Base-by-base conservation (phyloP, 2,329 filamentous ascomycete genomes). In the Zasmidium angulare region DNA sequence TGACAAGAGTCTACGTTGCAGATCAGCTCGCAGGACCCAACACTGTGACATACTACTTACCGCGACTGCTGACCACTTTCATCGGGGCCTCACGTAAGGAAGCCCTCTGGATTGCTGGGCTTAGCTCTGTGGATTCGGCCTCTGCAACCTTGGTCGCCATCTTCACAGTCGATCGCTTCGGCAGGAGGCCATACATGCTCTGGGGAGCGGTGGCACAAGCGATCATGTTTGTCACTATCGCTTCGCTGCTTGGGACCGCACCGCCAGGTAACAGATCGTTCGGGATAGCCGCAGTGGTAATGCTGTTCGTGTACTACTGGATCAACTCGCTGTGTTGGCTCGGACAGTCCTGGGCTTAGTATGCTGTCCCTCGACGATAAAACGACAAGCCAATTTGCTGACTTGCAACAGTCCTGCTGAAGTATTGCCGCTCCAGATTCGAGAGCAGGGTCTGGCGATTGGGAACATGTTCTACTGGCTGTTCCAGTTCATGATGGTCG, bases 401-500 rank as follows among this genome's bases (percentile, higher is more conserved):
- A 52, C 26, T 10, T 26, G 22, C 26, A 17, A n/a, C 36, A 57
- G 55, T 56, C 58, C 58, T 10, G 58, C 58, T 22, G 58, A 60
- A 21, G 43, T 60, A 11, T 26, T 60, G 40, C 53, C 58, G 3
- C 43, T 56, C 11, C 40, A 56, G 21, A 60, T 60, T 12, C 49
- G 58, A 14, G 58, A 60, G 46, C 50, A 54, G 20, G 54, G 58
- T 6, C 46, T 57, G 0, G 58, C 58, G 9, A 22, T 58, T n/a
- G 58, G 54, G 10, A 61, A 61, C 22, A 50, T 56, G 23, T 61
- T 49, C 22, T 61, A 61, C 53, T 61, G 54, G 54, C 58, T 61
- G 24, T 57, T 61, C 48, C 58, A 61, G 40, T 61, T 61, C 58
- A 61, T 57, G 50, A 56, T 61, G 58, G 59, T 61, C 9, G 55